Evolutionary conservation across 331 rosid genomes (phyloP).

Genomic region (Pyrus hybrid): DNA sequence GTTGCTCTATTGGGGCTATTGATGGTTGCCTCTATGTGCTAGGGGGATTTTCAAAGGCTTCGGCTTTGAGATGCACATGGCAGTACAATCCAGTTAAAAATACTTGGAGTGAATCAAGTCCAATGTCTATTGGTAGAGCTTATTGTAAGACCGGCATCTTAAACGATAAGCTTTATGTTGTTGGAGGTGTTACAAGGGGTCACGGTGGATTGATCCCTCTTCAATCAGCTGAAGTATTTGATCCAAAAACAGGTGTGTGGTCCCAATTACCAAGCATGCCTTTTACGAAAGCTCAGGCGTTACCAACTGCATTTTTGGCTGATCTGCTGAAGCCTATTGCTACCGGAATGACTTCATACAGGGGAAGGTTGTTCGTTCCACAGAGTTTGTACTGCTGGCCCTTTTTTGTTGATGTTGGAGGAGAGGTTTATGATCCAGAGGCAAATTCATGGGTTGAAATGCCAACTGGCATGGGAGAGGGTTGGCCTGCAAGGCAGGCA

Average conservation of each 20-base stretch:
- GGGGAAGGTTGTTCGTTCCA: slow-evolving; percentile 81
- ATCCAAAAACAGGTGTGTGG: slow-evolving; percentile 65
- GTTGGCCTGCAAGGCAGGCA: slow-evolving; percentile 94
- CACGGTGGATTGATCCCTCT: slow-evolving; percentile 77
- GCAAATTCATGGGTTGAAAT: slow-evolving; percentile 77
- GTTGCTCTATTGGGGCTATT: slow-evolving; percentile 79
- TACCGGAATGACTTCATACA: slow-evolving; percentile 81
- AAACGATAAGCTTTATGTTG: slow-evolving; percentile 76
- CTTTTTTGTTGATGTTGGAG: slow-evolving; percentile 89
- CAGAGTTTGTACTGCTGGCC: slow-evolving; percentile 95
- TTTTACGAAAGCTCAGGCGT: slow-evolving; percentile 64
- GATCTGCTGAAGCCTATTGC: slow-evolving; percentile 93
- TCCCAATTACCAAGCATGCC: slow-evolving; percentile 83
- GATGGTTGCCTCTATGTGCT: slow-evolving; percentile 82
- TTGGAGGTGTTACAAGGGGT: slow-evolving; percentile 89
- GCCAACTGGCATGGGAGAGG: slow-evolving; percentile 96
- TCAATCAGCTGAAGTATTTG: slow-evolving; percentile 89
- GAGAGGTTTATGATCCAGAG: slow-evolving; percentile 88
- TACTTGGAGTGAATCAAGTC: slow-evolving; percentile 56
- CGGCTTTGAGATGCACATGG: slow-evolving; percentile 73
- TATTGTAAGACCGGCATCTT: slow-evolving; percentile 83
- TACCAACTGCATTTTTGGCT: slow-evolving; percentile 75
- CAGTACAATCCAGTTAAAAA: slow-evolving; percentile 55
- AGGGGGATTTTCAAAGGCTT: slow-evolving; percentile 87
- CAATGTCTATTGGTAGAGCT: slow-evolving; percentile 83